phyloP scores from a whole-genome alignment of 495 filamentous ascomycete species.

The Aspergillus kassunensis region DNA sequence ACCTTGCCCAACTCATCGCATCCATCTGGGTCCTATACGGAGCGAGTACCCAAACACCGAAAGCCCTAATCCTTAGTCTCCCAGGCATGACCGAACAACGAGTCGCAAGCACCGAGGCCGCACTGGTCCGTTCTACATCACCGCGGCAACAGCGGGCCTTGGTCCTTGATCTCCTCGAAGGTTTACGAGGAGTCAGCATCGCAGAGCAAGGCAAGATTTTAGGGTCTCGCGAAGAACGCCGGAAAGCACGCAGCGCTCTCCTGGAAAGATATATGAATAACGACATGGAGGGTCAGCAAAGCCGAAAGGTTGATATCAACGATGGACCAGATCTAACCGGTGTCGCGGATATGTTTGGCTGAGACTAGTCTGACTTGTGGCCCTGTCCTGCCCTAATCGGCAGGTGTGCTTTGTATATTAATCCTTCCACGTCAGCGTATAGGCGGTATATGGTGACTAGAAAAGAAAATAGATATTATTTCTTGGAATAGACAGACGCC shows the following conservation, averaged over 20 bases:
- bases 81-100: slow-evolving; percentile 51
- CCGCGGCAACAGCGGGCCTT: slow-evolving; percentile 74
- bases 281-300: slow-evolving; percentile 46
- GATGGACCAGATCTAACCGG: slow-evolving; percentile 60
- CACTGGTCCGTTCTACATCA: slow-evolving; percentile 56
- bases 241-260: slow-evolving; percentile 47
- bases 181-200: slow-evolving; percentile 82
- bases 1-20: slow-evolving; percentile 83
- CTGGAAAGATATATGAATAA: slow-evolving; percentile 54
- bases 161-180: slow-evolving; percentile 81
- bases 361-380: slow-evolving; percentile 2
- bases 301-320: slow-evolving; percentile 47
- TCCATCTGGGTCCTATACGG: slow-evolving; percentile 74
- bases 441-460: not conserved
- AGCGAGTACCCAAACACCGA: slow-evolving; percentile 51
- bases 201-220: slow-evolving; percentile 85
- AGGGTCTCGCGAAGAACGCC: slow-evolving; percentile 46
- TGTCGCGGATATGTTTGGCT: slow-evolving; percentile 66
- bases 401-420: slow-evolving; percentile 12
- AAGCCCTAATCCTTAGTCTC: slow-evolving; percentile 51
- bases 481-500: not conserved
- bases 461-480: slow-evolving; percentile 14
- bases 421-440: not conserved
- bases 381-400: too few relatives aligned
- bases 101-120: slow-evolving; percentile 46